Evolutionary conservation across 139 green algal species (phyloP), one percentile per base, ranked within the genome.

Genomic region (Penium margaritaceum): DNA sequence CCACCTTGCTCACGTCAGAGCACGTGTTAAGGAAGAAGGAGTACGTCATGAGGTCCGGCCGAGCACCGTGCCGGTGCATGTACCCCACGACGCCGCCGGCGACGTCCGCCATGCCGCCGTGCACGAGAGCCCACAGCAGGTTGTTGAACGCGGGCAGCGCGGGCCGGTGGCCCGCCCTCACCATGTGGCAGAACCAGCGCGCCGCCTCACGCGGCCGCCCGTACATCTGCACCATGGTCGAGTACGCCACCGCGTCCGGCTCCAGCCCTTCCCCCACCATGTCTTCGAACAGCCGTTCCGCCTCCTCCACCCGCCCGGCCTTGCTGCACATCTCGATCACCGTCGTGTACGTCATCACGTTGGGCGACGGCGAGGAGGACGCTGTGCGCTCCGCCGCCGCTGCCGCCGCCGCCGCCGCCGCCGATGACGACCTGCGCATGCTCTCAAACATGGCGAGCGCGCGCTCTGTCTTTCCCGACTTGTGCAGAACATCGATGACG

Each of bases 151-250:
- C 38, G 12, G 68, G 68, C 15, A 38, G 34, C 32, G 30, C 62
- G 1, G 68, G 68, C 38, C 17, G 15, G 5, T 29, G 57, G 3
- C 68, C 68, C 17, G 68, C 68, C 51, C 17, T 5, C 17, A 43
- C 32, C 68, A 76, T 76, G 0, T 30, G 38, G 12, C 24, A n/a
- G 29, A 76, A 76, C 46, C 46, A 76, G n/a, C 24, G 21, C 19
- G 32, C 51, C 15, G 68, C 68, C 2, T 27, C 1, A 7, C 39
- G 24, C 0, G 68, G 68, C 30, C 29, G 37, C 29, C 53, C 68
- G 51, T 51, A 76, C 51, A 76, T 76, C 30, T 76, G 51, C 32
- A 76, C 68, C 37, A 76, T 44, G 60, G 53, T 76, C 24, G 36
- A 63, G 30, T 33, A 76, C 3, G 68, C 68, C 21, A 76, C 62